These are phyloP conservation scores for Allium cepa DNA, from an alignment of 106 monocot species.

Conservation along the genomic window DNA sequence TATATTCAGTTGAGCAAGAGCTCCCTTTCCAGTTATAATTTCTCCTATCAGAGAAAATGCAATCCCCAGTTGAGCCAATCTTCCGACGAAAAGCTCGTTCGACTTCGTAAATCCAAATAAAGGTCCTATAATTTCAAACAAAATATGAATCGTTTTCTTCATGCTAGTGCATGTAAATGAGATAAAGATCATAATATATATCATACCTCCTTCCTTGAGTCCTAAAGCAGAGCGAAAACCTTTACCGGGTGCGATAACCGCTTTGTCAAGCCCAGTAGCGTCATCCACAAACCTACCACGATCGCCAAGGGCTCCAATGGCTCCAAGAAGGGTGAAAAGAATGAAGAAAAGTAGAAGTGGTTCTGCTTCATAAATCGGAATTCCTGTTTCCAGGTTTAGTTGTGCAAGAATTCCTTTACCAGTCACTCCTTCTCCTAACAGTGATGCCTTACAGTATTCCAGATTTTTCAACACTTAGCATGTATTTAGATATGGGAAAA, in stretches of 20 bases:
- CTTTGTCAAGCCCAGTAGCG: slow-evolving; percentile 61
- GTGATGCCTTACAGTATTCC: slow-evolving; percentile 41
- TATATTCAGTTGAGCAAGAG: slow-evolving; percentile 87
- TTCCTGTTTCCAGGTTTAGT: slow-evolving; percentile 88
- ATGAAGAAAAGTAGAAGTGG: slow-evolving; percentile 97
- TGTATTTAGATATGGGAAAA: no score
- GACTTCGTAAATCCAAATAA: slow-evolving; percentile 95
- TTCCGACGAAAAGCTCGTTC: slow-evolving; percentile 95
- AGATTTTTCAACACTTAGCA: background rate
- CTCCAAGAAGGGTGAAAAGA: slow-evolving; percentile 97
- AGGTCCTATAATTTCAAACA: slow-evolving; percentile 35
- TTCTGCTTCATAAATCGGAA: slow-evolving; percentile 96
- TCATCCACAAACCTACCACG: slow-evolving; percentile 78
- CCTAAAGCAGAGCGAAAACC: slow-evolving; percentile 65
- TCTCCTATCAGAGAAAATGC: slow-evolving; percentile 94
- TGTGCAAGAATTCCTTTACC: slow-evolving; percentile 95
- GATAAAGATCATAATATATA: background rate
- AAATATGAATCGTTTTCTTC: background rate
- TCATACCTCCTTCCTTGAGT: slow-evolving; percentile 72
- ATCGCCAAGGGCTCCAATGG: slow-evolving; percentile 96
- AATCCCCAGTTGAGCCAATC: slow-evolving; percentile 86
- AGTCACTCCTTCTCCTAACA: slow-evolving; percentile 83
- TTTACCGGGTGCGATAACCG: slow-evolving; percentile 93
- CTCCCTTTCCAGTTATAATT: slow-evolving; percentile 92
- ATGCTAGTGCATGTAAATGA: background rate